phyloP scores from a whole-genome alignment of 345 rosid species.

The Eucalyptus fibrosa region DNA sequence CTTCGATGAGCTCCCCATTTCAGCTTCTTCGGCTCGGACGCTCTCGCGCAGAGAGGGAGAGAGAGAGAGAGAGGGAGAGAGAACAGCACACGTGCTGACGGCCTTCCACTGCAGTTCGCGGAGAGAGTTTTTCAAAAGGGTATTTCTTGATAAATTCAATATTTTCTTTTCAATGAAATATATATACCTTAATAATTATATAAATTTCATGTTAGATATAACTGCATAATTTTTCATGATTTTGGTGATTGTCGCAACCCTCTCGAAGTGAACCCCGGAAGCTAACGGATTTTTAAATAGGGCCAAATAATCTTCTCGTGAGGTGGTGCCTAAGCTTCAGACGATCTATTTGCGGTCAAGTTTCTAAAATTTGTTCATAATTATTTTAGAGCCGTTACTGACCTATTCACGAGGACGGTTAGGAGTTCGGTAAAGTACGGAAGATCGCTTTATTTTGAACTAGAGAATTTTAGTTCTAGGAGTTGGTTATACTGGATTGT shows the following conservation, averaged over 20 bases:
- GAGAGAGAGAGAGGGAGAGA: not conserved
- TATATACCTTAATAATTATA: not conserved
- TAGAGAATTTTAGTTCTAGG: not conserved
- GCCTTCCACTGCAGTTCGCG: not conserved
- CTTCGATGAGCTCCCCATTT: slow-evolving; percentile 82
- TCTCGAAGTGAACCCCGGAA: not conserved
- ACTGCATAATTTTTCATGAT: not conserved
- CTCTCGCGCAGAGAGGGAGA: not conserved
- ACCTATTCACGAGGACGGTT: not conserved
- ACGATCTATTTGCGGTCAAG: fast-evolving
- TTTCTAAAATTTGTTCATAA: not conserved
- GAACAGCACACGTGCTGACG: not conserved
- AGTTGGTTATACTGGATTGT: not conserved
- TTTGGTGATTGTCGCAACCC: not conserved
- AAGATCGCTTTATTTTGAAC: not conserved
- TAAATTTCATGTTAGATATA: not conserved
- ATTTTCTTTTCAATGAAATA: not conserved
- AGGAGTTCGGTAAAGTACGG: fast-evolving
- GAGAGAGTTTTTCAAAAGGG: not conserved
- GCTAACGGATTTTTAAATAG: not conserved
- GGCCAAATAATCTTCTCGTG: not conserved
- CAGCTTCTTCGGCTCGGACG: not conserved
- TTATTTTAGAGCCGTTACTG: not conserved
- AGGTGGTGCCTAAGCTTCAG: not conserved
- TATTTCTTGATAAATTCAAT: not conserved